These are phyloP conservation scores for Acanthamoeba quina DNA, from an alignment of 208 protist genomes.

Conservation along the genomic window DNA sequence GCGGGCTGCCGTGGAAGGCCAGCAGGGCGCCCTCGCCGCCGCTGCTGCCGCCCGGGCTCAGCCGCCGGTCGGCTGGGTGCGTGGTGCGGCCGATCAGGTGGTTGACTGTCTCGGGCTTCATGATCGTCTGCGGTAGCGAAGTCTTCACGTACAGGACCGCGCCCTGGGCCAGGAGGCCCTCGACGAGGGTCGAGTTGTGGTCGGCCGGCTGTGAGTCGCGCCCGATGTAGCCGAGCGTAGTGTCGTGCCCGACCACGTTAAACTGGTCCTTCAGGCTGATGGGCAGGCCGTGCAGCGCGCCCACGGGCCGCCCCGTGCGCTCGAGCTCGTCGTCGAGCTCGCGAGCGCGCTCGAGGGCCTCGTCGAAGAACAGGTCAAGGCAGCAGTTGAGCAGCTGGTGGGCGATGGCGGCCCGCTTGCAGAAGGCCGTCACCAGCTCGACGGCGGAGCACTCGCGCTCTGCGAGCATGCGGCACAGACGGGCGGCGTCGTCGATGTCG, in stretches of 20 bases:
- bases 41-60: slow-evolving; percentile 50
- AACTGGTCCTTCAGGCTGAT: slow-evolving; percentile 75
- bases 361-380: slow-evolving; percentile 47
- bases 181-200: neutral
- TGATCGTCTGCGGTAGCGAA: slow-evolving; percentile 30
- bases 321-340: slow-evolving; percentile 34
- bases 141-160: slow-evolving; percentile 71
- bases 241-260: slow-evolving; percentile 66
- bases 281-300: slow-evolving; percentile 71
- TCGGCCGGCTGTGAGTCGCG: slow-evolving; percentile 1
- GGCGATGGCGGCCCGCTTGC: neutral
- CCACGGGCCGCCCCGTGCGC: slow-evolving; percentile 16
- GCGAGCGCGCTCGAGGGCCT: slow-evolving; percentile 62
- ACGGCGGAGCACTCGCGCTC: slow-evolving; percentile 1
- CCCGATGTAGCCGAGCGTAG: slow-evolving; percentile 29
- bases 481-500: neutral
- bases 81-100: slow-evolving; percentile 28
- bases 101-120: slow-evolving; percentile 28
- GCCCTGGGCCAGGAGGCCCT: slow-evolving; percentile 17
- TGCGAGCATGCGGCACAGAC: slow-evolving; percentile 12
- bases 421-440: slow-evolving; percentile 67
- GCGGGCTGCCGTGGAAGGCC: neutral
- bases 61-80: slow-evolving; percentile 11
- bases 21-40: slow-evolving; percentile 72
- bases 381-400: slow-evolving; percentile 61